These are phyloP conservation scores for peach (Prunus persica) DNA, from an alignment of 306 rosid genomes.

Conservation along the genomic window DNA sequence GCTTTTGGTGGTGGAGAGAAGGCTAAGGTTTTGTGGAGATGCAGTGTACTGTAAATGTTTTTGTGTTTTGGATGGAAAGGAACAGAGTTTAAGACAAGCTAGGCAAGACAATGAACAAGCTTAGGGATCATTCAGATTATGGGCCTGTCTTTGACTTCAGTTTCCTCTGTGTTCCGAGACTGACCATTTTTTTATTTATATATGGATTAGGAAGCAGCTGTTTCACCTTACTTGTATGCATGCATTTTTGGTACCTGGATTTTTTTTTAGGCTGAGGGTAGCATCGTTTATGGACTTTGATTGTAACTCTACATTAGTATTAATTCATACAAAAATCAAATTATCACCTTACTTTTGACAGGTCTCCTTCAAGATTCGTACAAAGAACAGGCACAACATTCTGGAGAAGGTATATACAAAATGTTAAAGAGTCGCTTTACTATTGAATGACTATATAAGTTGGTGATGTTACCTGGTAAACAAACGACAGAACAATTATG, in stretches of 20 bases:
- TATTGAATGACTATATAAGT: constrained; percentile 17
- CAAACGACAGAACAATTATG: constrained; percentile 77
- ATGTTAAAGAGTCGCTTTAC: constrained; percentile 17
- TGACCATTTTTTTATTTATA: background rate
- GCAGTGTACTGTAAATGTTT: no score
- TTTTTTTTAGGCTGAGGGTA: background rate
- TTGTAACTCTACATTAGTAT: background rate
- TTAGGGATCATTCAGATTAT: no score
- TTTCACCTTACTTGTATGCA: no score
- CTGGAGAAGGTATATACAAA: constrained; percentile 43
- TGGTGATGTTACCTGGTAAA: constrained; percentile 65
- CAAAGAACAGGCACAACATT: constrained; percentile 88
- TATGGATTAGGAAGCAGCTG: background rate
- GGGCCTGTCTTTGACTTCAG: no score
- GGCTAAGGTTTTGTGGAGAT: background rate
- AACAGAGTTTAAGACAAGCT: background rate
- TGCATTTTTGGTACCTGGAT: no score
- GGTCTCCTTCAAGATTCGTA: constrained; percentile 78
- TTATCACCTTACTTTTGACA: constrained; percentile 78
- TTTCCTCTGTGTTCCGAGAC: background rate
- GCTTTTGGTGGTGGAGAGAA: background rate
- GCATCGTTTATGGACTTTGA: background rate
- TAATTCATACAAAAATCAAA: background rate
- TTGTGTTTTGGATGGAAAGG: no score
- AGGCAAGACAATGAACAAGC: background rate